Evolutionary conservation across 257 asterid species (phyloP), one percentile per base, ranked within the genome.

Genomic region (Ajuga chamaepitys): DNA sequence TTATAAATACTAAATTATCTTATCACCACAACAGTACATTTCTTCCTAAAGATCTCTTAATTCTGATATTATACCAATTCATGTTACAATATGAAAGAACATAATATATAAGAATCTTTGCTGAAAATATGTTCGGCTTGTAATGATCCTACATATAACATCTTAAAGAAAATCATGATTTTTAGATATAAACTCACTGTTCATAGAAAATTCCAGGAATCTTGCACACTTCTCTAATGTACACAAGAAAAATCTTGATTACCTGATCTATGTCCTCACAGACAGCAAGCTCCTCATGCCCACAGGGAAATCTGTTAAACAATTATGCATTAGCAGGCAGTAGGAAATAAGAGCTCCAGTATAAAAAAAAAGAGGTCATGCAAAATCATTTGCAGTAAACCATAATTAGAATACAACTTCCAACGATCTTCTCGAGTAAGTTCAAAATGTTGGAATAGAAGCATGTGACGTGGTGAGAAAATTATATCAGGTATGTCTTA

Each of bases 241-340:
- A n/a, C n/a, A n/a, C n/a, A n/a, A 51, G 38, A 38, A 53, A 59
- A 71, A 67, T 68, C 48, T 40, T 22, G 45, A 48, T 52, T 73
- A 91, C 98, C 96, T 88, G 96, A 77, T 91, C 98, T 32, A 86
- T 80, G 66, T 91, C 96, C 78, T 91, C 98, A 66, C 91, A 88
- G 16, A 81, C 59, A 64, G 98, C 89, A 72, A 91, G 98, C 75
- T 91, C 98, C 82, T 88, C 95, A 5, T 88, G 98, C 32, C 98
- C 98, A 71, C 88, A 88, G 6, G 98, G 98, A 70, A 86, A 86
- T 58, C 96, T 91, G 71, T 69, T 53, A 44, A 71, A 58, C 16
- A 68, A 58, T 50, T 6, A 58, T 68, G 74, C 12, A 40, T 81
- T 72, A 81, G 76, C 58, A n/a, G n/a, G n/a, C n/a, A 46, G 10